Conservation (phyloP, 2,329 filamentous ascomycete genomes). For the Calonectria hawksworthii region DNA sequence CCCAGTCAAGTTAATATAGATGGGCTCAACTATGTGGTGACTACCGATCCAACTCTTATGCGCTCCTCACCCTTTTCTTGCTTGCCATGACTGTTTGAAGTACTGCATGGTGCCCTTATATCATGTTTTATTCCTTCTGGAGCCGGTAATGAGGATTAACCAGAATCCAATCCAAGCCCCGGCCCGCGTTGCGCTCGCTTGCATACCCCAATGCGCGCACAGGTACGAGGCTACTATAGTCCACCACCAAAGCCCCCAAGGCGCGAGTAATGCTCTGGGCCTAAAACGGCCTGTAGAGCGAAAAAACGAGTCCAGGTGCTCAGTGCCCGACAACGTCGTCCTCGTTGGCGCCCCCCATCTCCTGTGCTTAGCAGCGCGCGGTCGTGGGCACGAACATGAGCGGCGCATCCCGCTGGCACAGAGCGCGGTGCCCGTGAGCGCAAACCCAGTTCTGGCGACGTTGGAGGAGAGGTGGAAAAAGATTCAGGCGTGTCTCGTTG, state of each 20-base stretch:
- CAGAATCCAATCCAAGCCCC: conserved; percentile 4
- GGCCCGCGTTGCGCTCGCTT: conserved; percentile 3
- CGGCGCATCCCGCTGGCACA: conserved; percentile 13
- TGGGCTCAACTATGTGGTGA: conserved; percentile 19
- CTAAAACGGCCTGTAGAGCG: not conserved
- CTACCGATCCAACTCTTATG: conserved; percentile 16
- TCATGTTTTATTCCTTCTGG: conserved; percentile 6
- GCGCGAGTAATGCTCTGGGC: conserved; percentile 12
- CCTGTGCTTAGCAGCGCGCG: not conserved
- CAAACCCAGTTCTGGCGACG: not conserved
- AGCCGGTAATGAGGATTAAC: conserved; percentile 7
- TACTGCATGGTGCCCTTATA: not conserved
- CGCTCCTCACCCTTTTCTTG: not conserved
- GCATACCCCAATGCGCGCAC: conserved; percentile 5
- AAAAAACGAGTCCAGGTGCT: not conserved
- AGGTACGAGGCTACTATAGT: not conserved
- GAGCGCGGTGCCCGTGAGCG: conserved; percentile 6
- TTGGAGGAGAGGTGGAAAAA: conserved; percentile 23
- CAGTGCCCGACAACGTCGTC: not conserved
- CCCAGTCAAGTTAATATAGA: conserved; percentile 17
- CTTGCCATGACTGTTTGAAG: not conserved
- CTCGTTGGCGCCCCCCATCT: not conserved
- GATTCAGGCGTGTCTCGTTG: not conserved
- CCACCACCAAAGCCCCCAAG: not conserved
- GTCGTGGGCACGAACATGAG: conserved; percentile 11